Evolutionary conservation across 2,329 filamentous ascomycete species (phyloP).

Genomic region (Endoconidiophora polonica): DNA sequence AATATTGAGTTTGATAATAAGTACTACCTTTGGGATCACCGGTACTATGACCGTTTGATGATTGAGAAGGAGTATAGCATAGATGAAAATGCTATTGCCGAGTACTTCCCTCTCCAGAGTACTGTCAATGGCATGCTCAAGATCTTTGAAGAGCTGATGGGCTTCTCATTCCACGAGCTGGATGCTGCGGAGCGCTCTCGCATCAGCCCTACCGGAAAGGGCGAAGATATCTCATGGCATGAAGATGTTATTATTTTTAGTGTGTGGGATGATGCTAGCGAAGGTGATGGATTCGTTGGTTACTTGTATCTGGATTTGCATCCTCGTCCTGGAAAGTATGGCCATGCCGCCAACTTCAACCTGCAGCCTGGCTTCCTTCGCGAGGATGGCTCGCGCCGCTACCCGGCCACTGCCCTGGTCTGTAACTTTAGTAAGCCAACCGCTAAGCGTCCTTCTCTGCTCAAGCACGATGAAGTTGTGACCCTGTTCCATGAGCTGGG

Average conservation of each 20-base stretch:
- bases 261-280: conserved; percentile 61
- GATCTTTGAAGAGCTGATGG: conserved; percentile 72
- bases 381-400: conserved; percentile 51
- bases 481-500: conserved; percentile 68
- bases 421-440: conserved; percentile 79
- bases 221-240: conserved; percentile 63
- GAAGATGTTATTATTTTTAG: conserved; percentile 69
- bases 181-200: conserved; percentile 45
- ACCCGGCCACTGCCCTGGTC: conserved; percentile 63
- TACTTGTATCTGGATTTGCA: conserved; percentile 74
- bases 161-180: conserved; percentile 61
- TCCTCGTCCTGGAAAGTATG: conserved; percentile 67
- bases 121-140: conserved; percentile 64
- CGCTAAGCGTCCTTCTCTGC: conserved; percentile 55
- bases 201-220: conserved; percentile 50
- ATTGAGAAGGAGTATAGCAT: conserved; percentile 66
- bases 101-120: conserved; percentile 65
- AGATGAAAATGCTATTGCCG: conserved; percentile 62
- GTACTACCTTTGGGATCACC: conserved; percentile 71
- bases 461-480: conserved; percentile 71
- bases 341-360: conserved; percentile 73
- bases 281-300: conserved; percentile 57
- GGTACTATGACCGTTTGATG: conserved; percentile 66
- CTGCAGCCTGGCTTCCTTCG: conserved; percentile 55
- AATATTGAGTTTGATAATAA: conserved; percentile 44